A percentile compares a stretch with the other conserved stretches of the same genome.
Conservation (phyloP, 2,329 filamentous ascomycete species). For the Zymoseptoria passerinii region DNA sequence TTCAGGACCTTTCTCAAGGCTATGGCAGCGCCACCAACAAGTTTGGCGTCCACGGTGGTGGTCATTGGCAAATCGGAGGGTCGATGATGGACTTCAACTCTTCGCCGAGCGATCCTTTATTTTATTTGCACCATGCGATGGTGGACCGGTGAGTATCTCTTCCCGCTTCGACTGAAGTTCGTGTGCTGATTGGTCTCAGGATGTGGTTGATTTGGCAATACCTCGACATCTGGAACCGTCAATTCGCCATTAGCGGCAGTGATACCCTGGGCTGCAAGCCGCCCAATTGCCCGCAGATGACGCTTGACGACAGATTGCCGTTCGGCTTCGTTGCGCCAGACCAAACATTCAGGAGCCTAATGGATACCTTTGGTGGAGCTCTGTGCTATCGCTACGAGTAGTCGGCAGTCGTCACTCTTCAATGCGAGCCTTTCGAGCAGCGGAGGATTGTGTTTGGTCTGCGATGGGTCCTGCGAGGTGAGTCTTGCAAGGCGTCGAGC, state of each 20-base stretch:
- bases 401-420: neutral
- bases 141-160: conserved; percentile 23
- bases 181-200: conserved; percentile 31
- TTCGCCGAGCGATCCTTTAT: conserved; percentile 41
- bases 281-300: conserved; percentile 38
- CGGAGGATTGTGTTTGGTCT: neutral
- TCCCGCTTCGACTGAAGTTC: conserved; percentile 5
- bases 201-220: conserved; percentile 46
- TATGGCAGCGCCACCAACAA: conserved; percentile 22
- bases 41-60: conserved; percentile 36
- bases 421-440: neutral
- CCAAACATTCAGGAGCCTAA: conserved; percentile 22
- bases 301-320: conserved; percentile 36
- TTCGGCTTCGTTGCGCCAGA: conserved; percentile 26
- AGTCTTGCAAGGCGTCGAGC: neutral
- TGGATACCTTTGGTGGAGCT: conserved; percentile 26
- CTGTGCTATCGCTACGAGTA: conserved; percentile 29
- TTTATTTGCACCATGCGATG: conserved; percentile 44
- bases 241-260: conserved; percentile 36
- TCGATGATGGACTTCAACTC: conserved; percentile 38
- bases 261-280: conserved; percentile 36
- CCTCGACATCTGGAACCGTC: conserved; percentile 33
- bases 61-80: conserved; percentile 42
- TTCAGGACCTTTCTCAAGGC: conserved; percentile 26
- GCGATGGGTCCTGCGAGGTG: neutral